Conservation (phyloP, 1,284 basidiomycete species). For the Salmacisia buchloeana region DNA sequence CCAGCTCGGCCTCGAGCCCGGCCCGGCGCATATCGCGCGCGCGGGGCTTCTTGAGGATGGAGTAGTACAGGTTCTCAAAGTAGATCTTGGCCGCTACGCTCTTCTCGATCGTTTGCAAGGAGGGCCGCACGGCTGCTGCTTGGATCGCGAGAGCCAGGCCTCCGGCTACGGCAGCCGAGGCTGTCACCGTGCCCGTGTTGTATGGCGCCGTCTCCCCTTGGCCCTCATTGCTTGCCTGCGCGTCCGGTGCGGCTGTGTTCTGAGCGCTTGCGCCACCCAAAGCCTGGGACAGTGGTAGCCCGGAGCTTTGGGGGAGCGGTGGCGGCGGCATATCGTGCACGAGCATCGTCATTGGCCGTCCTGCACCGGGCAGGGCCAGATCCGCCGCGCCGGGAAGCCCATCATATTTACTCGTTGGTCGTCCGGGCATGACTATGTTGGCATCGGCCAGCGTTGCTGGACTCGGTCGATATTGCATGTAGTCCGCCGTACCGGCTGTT, state of each 20-base stretch:
- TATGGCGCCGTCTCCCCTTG: not conserved
- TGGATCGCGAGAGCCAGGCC: not conserved
- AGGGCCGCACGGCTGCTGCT: constrained; percentile 49
- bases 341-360: not conserved
- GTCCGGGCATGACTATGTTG: not conserved
- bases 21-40: constrained; percentile 75
- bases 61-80: constrained; percentile 88
- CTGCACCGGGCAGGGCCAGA: not conserved
- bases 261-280: too few species aligned
- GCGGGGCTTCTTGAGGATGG: constrained; percentile 63
- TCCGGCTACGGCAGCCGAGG: not conserved
- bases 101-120: constrained; percentile 82
- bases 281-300: not conserved
- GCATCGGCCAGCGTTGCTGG: not conserved
- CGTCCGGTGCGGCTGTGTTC: not conserved
- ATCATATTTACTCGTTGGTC: not conserved
- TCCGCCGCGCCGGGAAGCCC: constrained; percentile 3
- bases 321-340: not conserved
- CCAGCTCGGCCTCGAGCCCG: constrained; percentile 82
- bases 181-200: not conserved
- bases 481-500: not conserved
- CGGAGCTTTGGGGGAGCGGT: not conserved
- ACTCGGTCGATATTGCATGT: constrained; percentile 5
- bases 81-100: constrained; percentile 86
- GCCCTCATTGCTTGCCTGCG: not conserved